Evolutionary conservation across 345 rosid species (phyloP).

Genomic region (Citrus unshiu): DNA sequence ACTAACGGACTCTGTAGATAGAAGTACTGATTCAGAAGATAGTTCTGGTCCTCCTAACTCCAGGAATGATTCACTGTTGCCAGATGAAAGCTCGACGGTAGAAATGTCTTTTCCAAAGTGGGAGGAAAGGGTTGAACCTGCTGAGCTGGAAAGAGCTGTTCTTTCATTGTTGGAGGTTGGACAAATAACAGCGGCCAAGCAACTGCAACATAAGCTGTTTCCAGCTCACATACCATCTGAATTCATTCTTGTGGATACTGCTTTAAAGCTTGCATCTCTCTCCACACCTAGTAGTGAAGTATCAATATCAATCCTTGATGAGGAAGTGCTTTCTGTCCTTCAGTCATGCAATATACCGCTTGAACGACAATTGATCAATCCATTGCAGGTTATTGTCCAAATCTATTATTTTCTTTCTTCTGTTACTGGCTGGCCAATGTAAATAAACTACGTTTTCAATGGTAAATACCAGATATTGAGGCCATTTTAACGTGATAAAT

Average conservation of each 20-base stretch:
- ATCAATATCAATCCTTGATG: conserved; percentile 46
- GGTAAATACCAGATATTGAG: not conserved
- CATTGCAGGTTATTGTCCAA: conserved; percentile 59
- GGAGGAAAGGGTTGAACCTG: conserved; percentile 89
- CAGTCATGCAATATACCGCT: conserved; percentile 39
- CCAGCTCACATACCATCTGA: conserved; percentile 73
- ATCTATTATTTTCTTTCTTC: conserved; percentile 15
- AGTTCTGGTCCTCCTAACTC: conserved; percentile 30
- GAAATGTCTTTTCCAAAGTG: conserved; percentile 84
- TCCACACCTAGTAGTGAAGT: conserved; percentile 59
- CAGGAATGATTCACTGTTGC: conserved; percentile 56
- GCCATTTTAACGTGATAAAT: not conserved
- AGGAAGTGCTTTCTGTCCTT: conserved; percentile 62
- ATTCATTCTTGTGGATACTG: conserved; percentile 66
- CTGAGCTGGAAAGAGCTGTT: conserved; percentile 91
- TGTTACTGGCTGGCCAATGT: conserved; percentile 7
- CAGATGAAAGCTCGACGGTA: conserved; percentile 58
- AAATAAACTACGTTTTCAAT: conserved; percentile 1
- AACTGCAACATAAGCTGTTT: conserved; percentile 88
- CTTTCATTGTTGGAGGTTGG: conserved; percentile 92
- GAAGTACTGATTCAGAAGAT: conserved; percentile 59
- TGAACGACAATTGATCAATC: conserved; percentile 42
- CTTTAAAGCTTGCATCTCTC: conserved; percentile 71
- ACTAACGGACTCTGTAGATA: conserved; percentile 53
- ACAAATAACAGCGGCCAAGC: conserved; percentile 92